Evolutionary conservation across 2,329 filamentous ascomycete species (phyloP).

Genomic region (Mycogone perniciosa): DNA sequence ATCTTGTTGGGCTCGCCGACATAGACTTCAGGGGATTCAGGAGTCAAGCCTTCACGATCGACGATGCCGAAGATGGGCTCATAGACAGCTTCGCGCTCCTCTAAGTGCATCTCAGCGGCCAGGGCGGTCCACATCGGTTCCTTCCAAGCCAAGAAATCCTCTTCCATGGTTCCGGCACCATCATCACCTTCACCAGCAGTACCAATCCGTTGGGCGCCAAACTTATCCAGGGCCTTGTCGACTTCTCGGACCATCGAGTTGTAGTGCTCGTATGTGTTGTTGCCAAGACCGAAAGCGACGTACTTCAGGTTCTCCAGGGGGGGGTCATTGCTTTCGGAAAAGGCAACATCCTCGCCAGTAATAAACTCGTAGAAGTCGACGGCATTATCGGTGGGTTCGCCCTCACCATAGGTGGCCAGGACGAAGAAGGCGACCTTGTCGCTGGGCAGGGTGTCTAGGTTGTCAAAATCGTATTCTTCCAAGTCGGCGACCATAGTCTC

Average conservation of each 20-base stretch:
- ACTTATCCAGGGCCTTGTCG: constrained; percentile 69
- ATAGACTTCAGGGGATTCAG: constrained; percentile 77
- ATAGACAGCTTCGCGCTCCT: constrained; percentile 94
- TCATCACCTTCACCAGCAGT: constrained; percentile 92
- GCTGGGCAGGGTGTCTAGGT: constrained; percentile 77
- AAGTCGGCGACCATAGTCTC: constrained; percentile 98
- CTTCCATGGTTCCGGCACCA: constrained; percentile 98
- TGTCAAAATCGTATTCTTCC: constrained; percentile 96
- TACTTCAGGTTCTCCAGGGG: constrained; percentile 82
- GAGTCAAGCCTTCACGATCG: constrained; percentile 66
- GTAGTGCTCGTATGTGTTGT: constrained; percentile 99
- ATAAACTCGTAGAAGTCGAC: constrained; percentile 99
- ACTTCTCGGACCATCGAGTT: constrained; percentile 97
- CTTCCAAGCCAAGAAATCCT: constrained; percentile 98
- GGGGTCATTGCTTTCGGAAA: constrained; percentile 67
- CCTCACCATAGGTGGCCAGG: constrained; percentile 94
- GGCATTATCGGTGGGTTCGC: constrained; percentile 96
- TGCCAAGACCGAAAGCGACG: constrained; percentile 91
- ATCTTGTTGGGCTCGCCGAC: constrained; percentile 94
- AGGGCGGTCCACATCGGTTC: constrained; percentile 96
- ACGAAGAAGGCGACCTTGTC: constrained; percentile 95
- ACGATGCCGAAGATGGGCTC: constrained; percentile 84
- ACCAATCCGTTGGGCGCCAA: constrained; percentile 80
- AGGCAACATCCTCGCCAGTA: constrained; percentile 70
- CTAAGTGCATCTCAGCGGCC: constrained; percentile 73